phyloP scores from a whole-genome alignment of 768 basidiomycete species.

The Lepiota brunneoincarnata region DNA sequence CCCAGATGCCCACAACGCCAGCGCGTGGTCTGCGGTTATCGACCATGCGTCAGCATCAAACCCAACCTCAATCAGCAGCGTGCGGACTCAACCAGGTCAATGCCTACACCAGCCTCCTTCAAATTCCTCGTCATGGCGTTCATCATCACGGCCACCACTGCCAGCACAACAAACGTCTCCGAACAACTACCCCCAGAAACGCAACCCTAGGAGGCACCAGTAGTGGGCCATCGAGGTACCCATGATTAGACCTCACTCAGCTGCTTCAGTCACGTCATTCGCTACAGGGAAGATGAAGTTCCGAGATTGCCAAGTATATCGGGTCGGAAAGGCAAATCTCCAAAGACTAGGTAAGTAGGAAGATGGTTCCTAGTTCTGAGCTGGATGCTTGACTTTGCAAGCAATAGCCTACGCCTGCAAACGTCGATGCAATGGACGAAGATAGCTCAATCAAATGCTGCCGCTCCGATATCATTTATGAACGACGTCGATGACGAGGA shows the following conservation, averaged over 20 bases:
- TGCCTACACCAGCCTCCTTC: too few species aligned
- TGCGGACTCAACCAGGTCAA: too few species aligned
- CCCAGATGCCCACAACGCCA: not conserved
- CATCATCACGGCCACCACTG: too few species aligned
- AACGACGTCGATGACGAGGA: slow-evolving; percentile 44
- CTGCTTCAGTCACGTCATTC: not conserved
- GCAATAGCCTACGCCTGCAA: not conserved
- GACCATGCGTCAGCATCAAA: slow-evolving; percentile 1
- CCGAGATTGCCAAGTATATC: too few species aligned
- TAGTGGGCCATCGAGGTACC: not conserved
- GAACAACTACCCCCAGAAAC: not conserved
- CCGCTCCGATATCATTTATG: slow-evolving; percentile 31
- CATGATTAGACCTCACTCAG: not conserved
- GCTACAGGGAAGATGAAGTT: not conserved
- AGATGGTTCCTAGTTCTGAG: too few species aligned
- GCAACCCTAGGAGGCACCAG: not conserved
- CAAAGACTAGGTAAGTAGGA: too few species aligned
- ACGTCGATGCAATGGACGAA: slow-evolving; percentile 7
- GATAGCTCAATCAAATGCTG: slow-evolving; percentile 31
- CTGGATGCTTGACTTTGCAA: too few species aligned
- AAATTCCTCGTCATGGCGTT: too few species aligned
- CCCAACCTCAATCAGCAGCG: too few species aligned
- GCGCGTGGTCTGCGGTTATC: slow-evolving; percentile 2
- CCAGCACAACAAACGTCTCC: too few species aligned
- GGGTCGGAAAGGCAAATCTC: too few species aligned